phyloP scores from a whole-genome alignment of 1,284 basidiomycete species.

The Pseudozyma hubeiensis region DNA sequence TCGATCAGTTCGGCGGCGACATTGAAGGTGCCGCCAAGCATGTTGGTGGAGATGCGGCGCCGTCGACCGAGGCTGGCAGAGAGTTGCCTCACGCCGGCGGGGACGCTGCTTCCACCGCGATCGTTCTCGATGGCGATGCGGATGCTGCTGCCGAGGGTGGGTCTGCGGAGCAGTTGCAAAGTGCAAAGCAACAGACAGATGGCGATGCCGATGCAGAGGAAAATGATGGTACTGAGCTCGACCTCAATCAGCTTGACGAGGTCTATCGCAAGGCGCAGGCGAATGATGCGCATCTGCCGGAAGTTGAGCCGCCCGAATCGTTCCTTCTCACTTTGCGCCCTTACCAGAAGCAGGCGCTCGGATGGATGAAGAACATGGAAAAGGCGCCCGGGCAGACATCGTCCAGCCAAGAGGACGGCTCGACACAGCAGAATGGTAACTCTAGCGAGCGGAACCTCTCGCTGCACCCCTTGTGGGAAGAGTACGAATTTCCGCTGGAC shows the following conservation, averaged over 20 bases:
- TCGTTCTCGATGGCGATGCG: slow-evolving; percentile 21
- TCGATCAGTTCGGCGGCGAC: slow-evolving; percentile 70
- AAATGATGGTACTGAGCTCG: slow-evolving; percentile 63
- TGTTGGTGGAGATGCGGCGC: neutral
- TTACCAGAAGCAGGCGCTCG: slow-evolving; percentile 95
- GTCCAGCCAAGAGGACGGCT: neutral
- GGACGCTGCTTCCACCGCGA: slow-evolving; percentile 11
- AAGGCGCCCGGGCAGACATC: slow-evolving; percentile 17
- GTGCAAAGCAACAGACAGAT: slow-evolving; percentile 30
- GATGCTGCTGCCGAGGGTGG: slow-evolving; percentile 8
- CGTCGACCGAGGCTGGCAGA: neutral
- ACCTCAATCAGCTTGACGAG: slow-evolving; percentile 49
- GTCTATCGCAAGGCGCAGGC: slow-evolving; percentile 76
- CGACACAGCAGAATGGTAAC: slow-evolving; percentile 14
- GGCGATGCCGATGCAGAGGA: slow-evolving; percentile 38
- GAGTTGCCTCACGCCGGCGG: slow-evolving; percentile 12
- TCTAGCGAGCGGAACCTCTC: slow-evolving; percentile 61
- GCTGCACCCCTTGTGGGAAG: slow-evolving; percentile 94
- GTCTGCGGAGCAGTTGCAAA: slow-evolving; percentile 28
- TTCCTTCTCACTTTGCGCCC: slow-evolving; percentile 82
- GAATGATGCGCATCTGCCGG: slow-evolving; percentile 80
- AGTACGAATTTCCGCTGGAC: slow-evolving; percentile 73
- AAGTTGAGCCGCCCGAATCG: slow-evolving; percentile 83
- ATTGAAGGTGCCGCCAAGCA: slow-evolving; percentile 12
- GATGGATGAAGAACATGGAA: slow-evolving; percentile 94